phyloP scores from a whole-genome alignment of 2,329 filamentous ascomycete species.

The Pseudopithomyces chartarum region DNA sequence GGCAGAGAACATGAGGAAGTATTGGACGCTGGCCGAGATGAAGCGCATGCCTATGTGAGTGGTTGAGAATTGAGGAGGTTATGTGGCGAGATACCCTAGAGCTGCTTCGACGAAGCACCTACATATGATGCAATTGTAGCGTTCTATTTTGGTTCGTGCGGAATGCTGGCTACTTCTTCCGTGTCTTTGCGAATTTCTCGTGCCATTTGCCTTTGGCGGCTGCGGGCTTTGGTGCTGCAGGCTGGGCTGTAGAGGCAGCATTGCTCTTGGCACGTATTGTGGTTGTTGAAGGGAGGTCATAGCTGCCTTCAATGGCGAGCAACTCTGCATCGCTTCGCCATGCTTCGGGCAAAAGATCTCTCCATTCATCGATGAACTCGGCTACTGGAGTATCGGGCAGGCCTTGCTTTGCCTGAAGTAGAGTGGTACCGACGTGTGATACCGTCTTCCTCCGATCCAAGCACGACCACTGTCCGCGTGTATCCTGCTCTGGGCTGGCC shows the following conservation, averaged over 20 bases:
- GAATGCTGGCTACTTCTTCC: conserved; percentile 22
- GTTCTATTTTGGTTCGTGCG: not conserved
- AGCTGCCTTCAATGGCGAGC: conserved; percentile 36
- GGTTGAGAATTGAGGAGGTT: not conserved
- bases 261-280: conserved; percentile 36
- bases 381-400: conserved; percentile 32
- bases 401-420: conserved; percentile 35
- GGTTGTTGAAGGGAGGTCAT: conserved; percentile 37
- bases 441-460: conserved; percentile 40
- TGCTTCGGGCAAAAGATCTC: conserved; percentile 43
- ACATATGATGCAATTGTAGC: not conserved
- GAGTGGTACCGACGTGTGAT: conserved; percentile 34
- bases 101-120: not conserved
- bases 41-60: conserved; percentile 67
- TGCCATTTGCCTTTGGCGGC: conserved; percentile 46
- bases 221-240: conserved; percentile 6
- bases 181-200: conserved; percentile 43
- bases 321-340: conserved; percentile 43
- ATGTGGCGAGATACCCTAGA: not conserved
- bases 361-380: conserved; percentile 44
- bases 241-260: conserved; percentile 4
- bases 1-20: conserved; percentile 86
- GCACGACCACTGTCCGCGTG: conserved; percentile 37
- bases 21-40: conserved; percentile 81
- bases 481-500: conserved; percentile 30